These are phyloP conservation scores for Lachnellula hyalina DNA, from an alignment of 2,329 filamentous ascomycete species.

Conservation along the genomic window DNA sequence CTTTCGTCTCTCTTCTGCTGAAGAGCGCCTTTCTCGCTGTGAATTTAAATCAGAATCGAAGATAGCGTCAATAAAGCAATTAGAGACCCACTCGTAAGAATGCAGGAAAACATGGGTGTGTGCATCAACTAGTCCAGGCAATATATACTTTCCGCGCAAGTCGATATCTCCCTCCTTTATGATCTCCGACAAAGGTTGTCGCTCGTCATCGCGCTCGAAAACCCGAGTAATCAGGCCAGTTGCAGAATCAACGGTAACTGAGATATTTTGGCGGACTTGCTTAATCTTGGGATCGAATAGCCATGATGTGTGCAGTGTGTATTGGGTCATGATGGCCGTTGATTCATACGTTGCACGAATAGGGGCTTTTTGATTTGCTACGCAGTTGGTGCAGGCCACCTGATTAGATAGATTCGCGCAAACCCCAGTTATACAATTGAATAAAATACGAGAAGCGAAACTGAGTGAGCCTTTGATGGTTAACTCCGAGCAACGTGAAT, in stretches of 20 bases:
- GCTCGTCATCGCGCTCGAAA: conserved; percentile 24
- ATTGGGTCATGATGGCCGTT: neutral
- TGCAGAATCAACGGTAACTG: conserved; percentile 36
- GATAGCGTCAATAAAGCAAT: neutral
- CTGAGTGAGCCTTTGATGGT: too few species aligned
- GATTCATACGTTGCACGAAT: too few species aligned
- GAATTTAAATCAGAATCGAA: neutral
- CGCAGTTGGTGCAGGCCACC: too few species aligned
- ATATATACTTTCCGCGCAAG: conserved; percentile 46
- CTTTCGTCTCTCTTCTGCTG: conserved; percentile 54
- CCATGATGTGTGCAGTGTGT: conserved; percentile 40
- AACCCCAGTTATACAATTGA: too few species aligned
- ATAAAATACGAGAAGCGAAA: too few species aligned
- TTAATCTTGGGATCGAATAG: conserved; percentile 44
- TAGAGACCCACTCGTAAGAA: conserved; percentile 35
- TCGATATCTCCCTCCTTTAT: conserved; percentile 41
- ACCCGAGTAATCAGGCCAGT: conserved; percentile 39
- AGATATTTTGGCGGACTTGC: conserved; percentile 36
- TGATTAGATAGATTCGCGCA: too few species aligned
- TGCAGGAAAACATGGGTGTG: conserved; percentile 55
- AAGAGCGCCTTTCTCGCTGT: conserved; percentile 35
- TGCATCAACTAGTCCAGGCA: conserved; percentile 50
- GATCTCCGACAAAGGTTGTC: conserved; percentile 13
- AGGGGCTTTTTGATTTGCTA: too few species aligned
- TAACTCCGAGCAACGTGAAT: too few species aligned